Percentiles rank a stretch among this genome's conserved stretches.
Evolutionary conservation across 2,329 filamentous ascomycete species (phyloP).

Genomic region (Fragosphaeria purpurea): DNA sequence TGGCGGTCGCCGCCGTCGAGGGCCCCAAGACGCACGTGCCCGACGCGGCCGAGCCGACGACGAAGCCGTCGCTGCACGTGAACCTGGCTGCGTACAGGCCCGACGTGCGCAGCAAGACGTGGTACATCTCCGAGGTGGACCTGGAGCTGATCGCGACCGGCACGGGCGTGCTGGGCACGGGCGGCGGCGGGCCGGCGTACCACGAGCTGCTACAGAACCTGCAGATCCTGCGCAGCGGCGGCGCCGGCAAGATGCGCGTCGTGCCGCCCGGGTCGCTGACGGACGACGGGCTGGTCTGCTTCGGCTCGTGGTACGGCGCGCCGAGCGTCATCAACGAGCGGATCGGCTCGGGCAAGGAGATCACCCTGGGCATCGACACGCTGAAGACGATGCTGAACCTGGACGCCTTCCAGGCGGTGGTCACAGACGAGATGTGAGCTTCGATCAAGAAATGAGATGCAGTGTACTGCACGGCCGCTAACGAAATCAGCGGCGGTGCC

Average conservation of each 20-base stretch:
- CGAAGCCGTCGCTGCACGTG: background rate
- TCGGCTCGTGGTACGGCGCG: constrained; percentile 35
- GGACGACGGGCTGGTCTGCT: constrained; percentile 41
- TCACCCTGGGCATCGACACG: constrained; percentile 26
- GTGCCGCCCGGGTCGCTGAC: constrained; percentile 39
- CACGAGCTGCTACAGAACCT: constrained; percentile 39
- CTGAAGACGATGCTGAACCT: constrained; percentile 23
- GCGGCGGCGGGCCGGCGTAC: constrained; percentile 47
- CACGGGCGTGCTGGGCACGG: constrained; percentile 51
- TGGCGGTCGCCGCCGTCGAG: constrained; percentile 4
- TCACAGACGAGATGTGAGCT: constrained; percentile 29
- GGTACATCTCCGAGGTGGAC: constrained; percentile 49
- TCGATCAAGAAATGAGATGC: background rate
- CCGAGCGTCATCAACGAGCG: constrained; percentile 31
- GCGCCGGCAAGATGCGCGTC: constrained; percentile 32
- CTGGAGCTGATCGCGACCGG: constrained; percentile 46
- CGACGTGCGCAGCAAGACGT: constrained; percentile 37
- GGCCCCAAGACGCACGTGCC: constrained; percentile 4
- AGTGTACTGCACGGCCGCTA: no score
- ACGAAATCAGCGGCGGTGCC: no score
- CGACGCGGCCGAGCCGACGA: constrained; percentile 13
- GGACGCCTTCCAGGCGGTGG: constrained; percentile 23
- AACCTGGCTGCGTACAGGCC: constrained; percentile 37
- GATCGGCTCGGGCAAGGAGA: constrained; percentile 26
- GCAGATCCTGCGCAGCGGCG: constrained; percentile 38